Conservation (phyloP, 2,329 filamentous ascomycete genomes). For the Fusarium nanum region DNA sequence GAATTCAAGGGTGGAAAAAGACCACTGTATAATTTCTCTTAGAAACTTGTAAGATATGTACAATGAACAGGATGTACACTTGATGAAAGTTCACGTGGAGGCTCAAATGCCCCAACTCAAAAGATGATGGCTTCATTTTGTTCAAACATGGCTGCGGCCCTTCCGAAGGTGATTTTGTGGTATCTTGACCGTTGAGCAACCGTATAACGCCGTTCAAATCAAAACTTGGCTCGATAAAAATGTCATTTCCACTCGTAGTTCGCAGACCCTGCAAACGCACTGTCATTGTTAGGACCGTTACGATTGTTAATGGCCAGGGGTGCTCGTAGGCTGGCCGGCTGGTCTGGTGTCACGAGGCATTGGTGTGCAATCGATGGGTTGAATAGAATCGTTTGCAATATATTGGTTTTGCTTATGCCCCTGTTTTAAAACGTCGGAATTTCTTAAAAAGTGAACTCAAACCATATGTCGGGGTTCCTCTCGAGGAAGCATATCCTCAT, state of each 20-base stretch:
- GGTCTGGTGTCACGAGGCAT: slow-evolving; percentile 7
- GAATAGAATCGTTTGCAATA: slow-evolving; percentile 14
- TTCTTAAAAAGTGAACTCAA: slow-evolving; percentile 34
- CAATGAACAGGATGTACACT: slow-evolving; percentile 49
- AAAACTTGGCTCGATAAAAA: slow-evolving; percentile 1
- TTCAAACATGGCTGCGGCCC: background rate
- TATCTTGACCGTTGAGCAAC: slow-evolving; percentile 16
- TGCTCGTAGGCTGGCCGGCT: background rate
- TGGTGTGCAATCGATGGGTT: background rate
- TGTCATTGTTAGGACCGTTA: background rate
- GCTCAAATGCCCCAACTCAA: background rate
- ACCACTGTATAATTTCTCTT: slow-evolving; percentile 37
- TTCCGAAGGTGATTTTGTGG: slow-evolving; percentile 5
- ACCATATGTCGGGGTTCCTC: slow-evolving; percentile 61
- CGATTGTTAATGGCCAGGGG: too few relatives aligned
- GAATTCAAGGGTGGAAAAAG: slow-evolving; percentile 7
- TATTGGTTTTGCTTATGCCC: slow-evolving; percentile 20
- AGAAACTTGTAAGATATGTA: slow-evolving; percentile 53
- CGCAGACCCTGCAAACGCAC: background rate
- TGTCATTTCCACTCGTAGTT: slow-evolving; percentile 2
- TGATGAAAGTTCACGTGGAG: slow-evolving; percentile 28
- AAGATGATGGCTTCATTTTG: background rate
- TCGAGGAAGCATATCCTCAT: slow-evolving; percentile 68
- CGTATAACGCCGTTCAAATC: slow-evolving; percentile 9
- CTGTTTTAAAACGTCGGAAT: slow-evolving; percentile 17